A percentile compares a stretch with the other conserved stretches of the same genome.
These are phyloP conservation scores for Phytophthora pinifolia DNA, from an alignment of 352 stramenopile species.

Conservation along the genomic window DNA sequence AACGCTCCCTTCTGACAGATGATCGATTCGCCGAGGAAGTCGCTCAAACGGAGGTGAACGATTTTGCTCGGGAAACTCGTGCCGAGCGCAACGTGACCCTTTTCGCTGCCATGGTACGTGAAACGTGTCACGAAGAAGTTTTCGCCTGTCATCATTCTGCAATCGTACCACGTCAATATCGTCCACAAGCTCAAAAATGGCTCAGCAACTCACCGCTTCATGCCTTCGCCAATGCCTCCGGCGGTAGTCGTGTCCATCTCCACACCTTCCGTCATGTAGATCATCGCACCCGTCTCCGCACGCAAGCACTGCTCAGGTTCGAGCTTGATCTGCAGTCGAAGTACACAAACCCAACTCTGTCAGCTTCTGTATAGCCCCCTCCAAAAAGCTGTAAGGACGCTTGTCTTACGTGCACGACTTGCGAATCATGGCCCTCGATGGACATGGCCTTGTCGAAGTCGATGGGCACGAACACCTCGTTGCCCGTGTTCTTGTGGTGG, in stretches of 20 bases:
- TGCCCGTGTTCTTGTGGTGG: slow-evolving; percentile 38
- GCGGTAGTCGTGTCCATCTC: slow-evolving; percentile 91
- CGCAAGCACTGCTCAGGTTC: slow-evolving; percentile 90
- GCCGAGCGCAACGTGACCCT: slow-evolving; percentile 87
- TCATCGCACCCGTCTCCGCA: slow-evolving; percentile 93
- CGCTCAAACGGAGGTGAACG: slow-evolving; percentile 79
- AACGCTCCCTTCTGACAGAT: slow-evolving; percentile 94
- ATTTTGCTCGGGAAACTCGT: slow-evolving; percentile 92
- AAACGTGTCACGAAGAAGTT: slow-evolving; percentile 84
- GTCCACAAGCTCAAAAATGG: background rate
- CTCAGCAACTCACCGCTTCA: slow-evolving; percentile 76
- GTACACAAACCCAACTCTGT: background rate
- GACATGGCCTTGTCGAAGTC: slow-evolving; percentile 78
- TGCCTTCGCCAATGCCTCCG: slow-evolving; percentile 86
- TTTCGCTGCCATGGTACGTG: slow-evolving; percentile 55
- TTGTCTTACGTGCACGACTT: slow-evolving; percentile 74
- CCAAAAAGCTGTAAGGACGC: background rate
- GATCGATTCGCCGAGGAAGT: slow-evolving; percentile 85
- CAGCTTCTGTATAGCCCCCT: background rate
- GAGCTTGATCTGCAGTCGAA: slow-evolving; percentile 69
- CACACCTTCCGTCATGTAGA: slow-evolving; percentile 95
- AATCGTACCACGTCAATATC: slow-evolving; percentile 6
- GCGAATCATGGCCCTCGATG: slow-evolving; percentile 84
- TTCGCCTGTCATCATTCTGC: slow-evolving; percentile 73
- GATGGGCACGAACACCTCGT: slow-evolving; percentile 74